Conservation (phyloP, 768 basidiomycete genomes). For the Suillus tomentosus region DNA sequence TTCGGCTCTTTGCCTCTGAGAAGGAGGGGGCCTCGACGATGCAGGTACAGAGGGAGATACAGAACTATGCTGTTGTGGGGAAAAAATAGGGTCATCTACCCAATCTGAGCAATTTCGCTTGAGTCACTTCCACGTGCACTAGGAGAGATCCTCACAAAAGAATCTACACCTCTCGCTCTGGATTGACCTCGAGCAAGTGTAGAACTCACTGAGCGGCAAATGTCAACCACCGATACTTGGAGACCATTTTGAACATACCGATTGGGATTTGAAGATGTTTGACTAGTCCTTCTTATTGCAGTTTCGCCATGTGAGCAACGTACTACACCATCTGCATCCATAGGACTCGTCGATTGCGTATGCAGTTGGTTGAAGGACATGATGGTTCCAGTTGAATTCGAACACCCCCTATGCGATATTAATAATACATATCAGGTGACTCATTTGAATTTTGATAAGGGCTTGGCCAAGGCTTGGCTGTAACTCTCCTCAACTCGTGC, state of each 20-base stretch:
- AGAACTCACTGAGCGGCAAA: constrained; percentile 36
- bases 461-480: not conserved
- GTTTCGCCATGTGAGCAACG: constrained; percentile 37
- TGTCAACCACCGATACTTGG: not conserved
- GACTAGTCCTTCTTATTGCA: constrained; percentile 31
- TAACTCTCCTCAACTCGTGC: not conserved
- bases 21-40: not conserved
- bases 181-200: constrained; percentile 32
- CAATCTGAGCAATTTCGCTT: constrained; percentile 28
- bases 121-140: constrained; percentile 10
- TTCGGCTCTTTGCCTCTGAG: constrained; percentile 3
- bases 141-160: constrained; percentile 35
- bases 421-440: constrained; percentile 24
- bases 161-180: constrained; percentile 27
- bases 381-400: constrained; percentile 1
- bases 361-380: constrained; percentile 17
- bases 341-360: constrained; percentile 26
- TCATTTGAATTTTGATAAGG: constrained; percentile 1
- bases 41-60: not conserved
- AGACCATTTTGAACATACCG: constrained; percentile 34
- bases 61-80: not conserved
- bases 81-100: constrained; percentile 30
- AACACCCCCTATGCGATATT: constrained; percentile 7
- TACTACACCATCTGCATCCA: constrained; percentile 33
- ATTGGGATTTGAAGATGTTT: constrained; percentile 30